Conservation (phyloP, 2,329 filamentous ascomycete genomes). For the Hymenotorrendiella dingleyae region DNA sequence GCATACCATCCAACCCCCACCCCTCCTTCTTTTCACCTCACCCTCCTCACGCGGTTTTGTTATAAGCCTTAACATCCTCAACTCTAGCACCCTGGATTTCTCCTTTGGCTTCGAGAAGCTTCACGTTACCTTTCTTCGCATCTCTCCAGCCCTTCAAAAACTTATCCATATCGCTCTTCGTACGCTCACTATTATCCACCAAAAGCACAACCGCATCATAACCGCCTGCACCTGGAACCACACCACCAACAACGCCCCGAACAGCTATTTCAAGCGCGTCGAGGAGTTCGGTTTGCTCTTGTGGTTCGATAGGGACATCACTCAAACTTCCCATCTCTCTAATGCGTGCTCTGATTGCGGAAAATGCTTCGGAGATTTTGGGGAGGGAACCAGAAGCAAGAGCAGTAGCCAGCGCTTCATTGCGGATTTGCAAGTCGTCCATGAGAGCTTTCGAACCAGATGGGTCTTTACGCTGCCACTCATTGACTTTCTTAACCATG, state of each 20-base stretch:
- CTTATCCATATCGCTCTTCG: slow-evolving; percentile 51
- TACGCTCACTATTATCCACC: slow-evolving; percentile 64
- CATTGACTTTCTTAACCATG: slow-evolving; percentile 90
- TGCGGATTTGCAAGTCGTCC: slow-evolving; percentile 66
- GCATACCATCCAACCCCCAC: too few relatives aligned
- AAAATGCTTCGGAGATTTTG: slow-evolving; percentile 43
- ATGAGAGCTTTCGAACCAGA: slow-evolving; percentile 65
- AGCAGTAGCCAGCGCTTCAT: slow-evolving; percentile 62
- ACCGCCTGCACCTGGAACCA: slow-evolving; percentile 90
- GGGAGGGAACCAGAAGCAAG: slow-evolving; percentile 45
- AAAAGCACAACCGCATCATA: slow-evolving; percentile 85
- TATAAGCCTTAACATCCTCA: slow-evolving; percentile 35
- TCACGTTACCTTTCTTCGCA: slow-evolving; percentile 56
- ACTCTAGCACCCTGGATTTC: slow-evolving; percentile 61
- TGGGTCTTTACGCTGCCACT: slow-evolving; percentile 65
- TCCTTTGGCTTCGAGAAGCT: slow-evolving; percentile 62
- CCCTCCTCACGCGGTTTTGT: too few relatives aligned
- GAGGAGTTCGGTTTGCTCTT: slow-evolving; percentile 75
- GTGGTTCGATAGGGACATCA: slow-evolving; percentile 82
- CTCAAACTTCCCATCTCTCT: slow-evolving; percentile 69
- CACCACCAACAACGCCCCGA: slow-evolving; percentile 79
- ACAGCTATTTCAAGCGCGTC: slow-evolving; percentile 64
- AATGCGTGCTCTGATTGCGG: slow-evolving; percentile 54
- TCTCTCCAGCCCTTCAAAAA: slow-evolving; percentile 63
- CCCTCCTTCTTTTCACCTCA: too few relatives aligned